Percentiles rank a stretch among this genome's conserved stretches.
phyloP scores from a whole-genome alignment of 805 yeast genomes.

The Kuraishia hungarica region DNA sequence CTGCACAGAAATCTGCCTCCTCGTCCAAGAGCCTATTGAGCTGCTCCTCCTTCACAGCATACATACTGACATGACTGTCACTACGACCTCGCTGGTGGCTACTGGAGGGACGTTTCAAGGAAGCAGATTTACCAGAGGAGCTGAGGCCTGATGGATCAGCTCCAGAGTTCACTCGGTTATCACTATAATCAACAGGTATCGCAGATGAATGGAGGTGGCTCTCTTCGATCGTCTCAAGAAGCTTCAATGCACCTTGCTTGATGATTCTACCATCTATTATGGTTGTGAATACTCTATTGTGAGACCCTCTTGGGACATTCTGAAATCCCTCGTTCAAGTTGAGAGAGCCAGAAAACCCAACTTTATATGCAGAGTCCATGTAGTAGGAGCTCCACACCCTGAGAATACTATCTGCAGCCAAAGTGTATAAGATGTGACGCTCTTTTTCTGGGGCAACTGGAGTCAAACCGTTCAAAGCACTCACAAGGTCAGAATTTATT shows the following conservation, averaged over 20 bases:
- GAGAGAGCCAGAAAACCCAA: constrained; percentile 48
- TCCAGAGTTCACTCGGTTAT: not conserved
- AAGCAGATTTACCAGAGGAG: not conserved
- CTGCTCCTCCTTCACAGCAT: constrained; percentile 8
- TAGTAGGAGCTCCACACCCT: constrained; percentile 67
- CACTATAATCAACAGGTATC: not conserved
- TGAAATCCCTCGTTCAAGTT: constrained; percentile 18
- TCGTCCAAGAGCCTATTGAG: constrained; percentile 17
- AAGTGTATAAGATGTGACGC: constrained; percentile 52
- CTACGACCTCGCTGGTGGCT: not conserved
- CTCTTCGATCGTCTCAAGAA: constrained; percentile 12
- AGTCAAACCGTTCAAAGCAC: constrained; percentile 27
- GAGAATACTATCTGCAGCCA: constrained; percentile 49
- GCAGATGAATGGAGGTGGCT: not conserved
- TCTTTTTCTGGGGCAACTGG: constrained; percentile 26
- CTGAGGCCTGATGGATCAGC: not conserved
- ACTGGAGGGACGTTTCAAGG: not conserved
- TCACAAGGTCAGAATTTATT: constrained; percentile 4
- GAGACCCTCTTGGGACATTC: not conserved
- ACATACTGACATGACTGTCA: not conserved
- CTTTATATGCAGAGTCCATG: constrained; percentile 44
- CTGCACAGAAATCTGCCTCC: constrained; percentile 30
- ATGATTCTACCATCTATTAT: constrained; percentile 30
- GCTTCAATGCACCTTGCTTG: constrained; percentile 16
- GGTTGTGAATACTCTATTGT: constrained; percentile 10